These are phyloP conservation scores for Pistacia vera DNA, from an alignment of 345 rosid genomes.

Conservation along the genomic window DNA sequence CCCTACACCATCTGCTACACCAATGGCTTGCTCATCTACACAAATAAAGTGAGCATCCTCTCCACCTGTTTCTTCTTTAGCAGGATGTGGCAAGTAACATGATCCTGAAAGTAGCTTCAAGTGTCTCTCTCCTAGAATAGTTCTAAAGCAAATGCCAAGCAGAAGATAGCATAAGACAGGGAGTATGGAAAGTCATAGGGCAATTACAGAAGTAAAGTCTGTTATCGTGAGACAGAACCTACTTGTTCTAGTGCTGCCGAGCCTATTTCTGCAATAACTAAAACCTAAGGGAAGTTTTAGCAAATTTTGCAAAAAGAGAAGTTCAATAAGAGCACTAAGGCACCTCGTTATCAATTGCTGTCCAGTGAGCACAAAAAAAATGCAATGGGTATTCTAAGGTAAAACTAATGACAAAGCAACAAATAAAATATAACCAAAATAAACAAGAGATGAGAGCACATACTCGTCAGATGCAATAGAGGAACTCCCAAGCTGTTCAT, in stretches of 20 bases:
- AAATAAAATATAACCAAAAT: background rate
- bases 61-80: conserved; percentile 90
- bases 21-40: conserved; percentile 71
- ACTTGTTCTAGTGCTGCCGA: background rate
- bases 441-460: conserved; percentile 31
- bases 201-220: conserved; percentile 5
- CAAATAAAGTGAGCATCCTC: conserved; percentile 98
- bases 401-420: background rate
- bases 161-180: background rate
- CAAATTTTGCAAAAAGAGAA: background rate
- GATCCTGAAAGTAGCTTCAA: conserved; percentile 81
- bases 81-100: conserved; percentile 90
- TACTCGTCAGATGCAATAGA: conserved; percentile 49
- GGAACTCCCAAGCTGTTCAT: conserved; percentile 43
- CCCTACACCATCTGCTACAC: conserved; percentile 99
- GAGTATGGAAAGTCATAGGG: background rate
- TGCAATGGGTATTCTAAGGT: background rate
- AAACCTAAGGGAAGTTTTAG: background rate
- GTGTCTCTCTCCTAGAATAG: conserved; percentile 39
- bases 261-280: background rate
- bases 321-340: background rate
- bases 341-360: background rate
- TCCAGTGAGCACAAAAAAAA: background rate
- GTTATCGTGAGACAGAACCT: background rate
- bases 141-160: conserved; percentile 39